A percentile compares a stretch with the other conserved stretches of the same genome.
Conservation (phyloP, 1,139 yeast genomes). For the Candida tropicalis region DNA sequence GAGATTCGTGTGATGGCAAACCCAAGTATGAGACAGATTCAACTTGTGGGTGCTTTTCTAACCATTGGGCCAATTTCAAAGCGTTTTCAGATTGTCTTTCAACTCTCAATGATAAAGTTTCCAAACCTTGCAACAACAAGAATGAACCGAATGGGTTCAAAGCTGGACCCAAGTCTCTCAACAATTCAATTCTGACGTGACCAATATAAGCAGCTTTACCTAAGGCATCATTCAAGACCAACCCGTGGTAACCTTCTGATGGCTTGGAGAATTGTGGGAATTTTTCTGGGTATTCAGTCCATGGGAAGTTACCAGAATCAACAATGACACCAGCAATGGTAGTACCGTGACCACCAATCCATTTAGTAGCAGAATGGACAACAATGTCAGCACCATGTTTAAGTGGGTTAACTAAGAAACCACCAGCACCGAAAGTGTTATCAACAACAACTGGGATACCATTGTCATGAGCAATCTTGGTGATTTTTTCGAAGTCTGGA, state of each 20-base stretch:
- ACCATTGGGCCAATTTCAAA: conserved; percentile 73
- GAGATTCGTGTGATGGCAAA: conserved; percentile 78
- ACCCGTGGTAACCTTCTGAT: conserved; percentile 91
- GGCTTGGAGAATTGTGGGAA: conserved; percentile 92
- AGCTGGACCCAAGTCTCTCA: conserved; percentile 91
- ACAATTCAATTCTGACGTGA: conserved; percentile 79
- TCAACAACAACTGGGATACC: conserved; percentile 94
- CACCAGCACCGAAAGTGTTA: conserved; percentile 98
- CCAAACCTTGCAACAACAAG: conserved; percentile 86
- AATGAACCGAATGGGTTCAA: conserved; percentile 89
- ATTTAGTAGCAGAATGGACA: conserved; percentile 92
- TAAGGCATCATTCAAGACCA: conserved; percentile 76
- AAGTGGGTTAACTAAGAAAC: conserved; percentile 81
- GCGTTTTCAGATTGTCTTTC: conserved; percentile 91
- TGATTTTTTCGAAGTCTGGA: conserved; percentile 83
- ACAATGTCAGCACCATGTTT: conserved; percentile 88
- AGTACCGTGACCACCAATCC: conserved; percentile 98
- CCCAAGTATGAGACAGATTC: conserved; percentile 93
- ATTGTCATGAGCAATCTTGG: conserved; percentile 77
- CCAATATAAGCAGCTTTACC: conserved; percentile 80
- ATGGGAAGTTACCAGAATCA: conserved; percentile 91
- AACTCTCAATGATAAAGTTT: conserved; percentile 88
- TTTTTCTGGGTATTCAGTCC: conserved; percentile 81
- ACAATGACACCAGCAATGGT: conserved; percentile 91
- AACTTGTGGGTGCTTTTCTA: conserved; percentile 74